Evolutionary conservation across 2,329 filamentous ascomycete species (phyloP).

Genomic region (Chrysoporthe austroafricana): DNA sequence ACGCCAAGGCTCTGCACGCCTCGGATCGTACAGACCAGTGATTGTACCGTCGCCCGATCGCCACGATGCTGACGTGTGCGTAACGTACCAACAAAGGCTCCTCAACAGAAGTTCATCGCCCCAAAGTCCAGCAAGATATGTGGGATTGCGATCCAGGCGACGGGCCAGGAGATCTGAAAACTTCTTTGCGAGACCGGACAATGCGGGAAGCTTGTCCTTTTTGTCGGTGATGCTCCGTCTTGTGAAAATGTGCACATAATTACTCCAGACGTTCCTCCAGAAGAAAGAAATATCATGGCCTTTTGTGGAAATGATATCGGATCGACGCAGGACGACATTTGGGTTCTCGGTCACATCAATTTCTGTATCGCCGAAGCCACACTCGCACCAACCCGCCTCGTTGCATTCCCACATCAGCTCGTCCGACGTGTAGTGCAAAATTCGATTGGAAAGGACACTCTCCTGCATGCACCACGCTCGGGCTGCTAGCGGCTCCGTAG

Average conservation of each 20-base stretch:
- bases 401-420: slow-evolving; percentile 22
- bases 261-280: slow-evolving; percentile 14
- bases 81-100: slow-evolving; percentile 7
- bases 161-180: slow-evolving; percentile 5
- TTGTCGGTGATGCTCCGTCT: slow-evolving; percentile 9
- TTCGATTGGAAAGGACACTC: slow-evolving; percentile 15
- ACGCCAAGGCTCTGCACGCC: slow-evolving; percentile 12
- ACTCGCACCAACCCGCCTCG: slow-evolving; percentile 11
- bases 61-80: slow-evolving; percentile 1
- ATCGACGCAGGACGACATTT: slow-evolving; percentile 11
- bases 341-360: slow-evolving; percentile 7
- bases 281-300: slow-evolving; percentile 8
- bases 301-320: slow-evolving; percentile 1
- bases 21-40: slow-evolving; percentile 9
- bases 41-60: neutral
- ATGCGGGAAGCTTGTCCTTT: slow-evolving; percentile 25
- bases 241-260: slow-evolving; percentile 9
- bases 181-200: slow-evolving; percentile 23
- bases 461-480: slow-evolving; percentile 18
- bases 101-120: slow-evolving; percentile 11
- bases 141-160: slow-evolving; percentile 9
- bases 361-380: neutral
- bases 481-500: slow-evolving; percentile 7
- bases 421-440: slow-evolving; percentile 20
- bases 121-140: slow-evolving; percentile 16